phyloP scores from a whole-genome alignment of 2,329 filamentous ascomycete species.

The Microdochium trichocladiopsis region DNA sequence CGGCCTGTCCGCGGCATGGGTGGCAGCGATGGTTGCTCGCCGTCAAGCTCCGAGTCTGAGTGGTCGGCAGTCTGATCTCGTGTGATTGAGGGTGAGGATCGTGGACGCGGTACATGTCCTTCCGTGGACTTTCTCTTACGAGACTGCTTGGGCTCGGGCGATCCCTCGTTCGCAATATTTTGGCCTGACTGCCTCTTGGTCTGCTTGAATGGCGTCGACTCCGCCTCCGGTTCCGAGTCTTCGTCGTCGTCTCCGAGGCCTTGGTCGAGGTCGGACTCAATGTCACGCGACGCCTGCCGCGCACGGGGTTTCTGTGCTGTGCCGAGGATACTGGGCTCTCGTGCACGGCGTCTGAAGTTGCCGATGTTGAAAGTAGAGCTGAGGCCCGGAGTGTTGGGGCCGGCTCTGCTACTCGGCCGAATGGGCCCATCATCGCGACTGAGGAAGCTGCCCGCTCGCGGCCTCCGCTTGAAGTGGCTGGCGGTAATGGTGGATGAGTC shows the following conservation, averaged over 20 bases:
- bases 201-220: constrained; percentile 58
- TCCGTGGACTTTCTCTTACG: constrained; percentile 52
- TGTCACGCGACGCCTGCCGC: constrained; percentile 19
- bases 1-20: constrained; percentile 8
- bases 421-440: constrained; percentile 22
- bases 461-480: constrained; percentile 21
- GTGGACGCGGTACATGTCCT: constrained; percentile 24
- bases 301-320: constrained; percentile 36
- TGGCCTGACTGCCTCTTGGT: constrained; percentile 24
- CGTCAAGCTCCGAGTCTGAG: constrained; percentile 11
- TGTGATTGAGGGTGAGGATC: constrained; percentile 25
- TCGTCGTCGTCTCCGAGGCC: constrained; percentile 33
- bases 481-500: constrained; percentile 21
- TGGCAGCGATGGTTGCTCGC: constrained; percentile 14
- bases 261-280: constrained; percentile 28
- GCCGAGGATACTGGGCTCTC: constrained; percentile 56
- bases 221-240: constrained; percentile 56
- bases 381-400: constrained; percentile 20
- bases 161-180: constrained; percentile 17
- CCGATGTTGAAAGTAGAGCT: constrained; percentile 43
- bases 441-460: constrained; percentile 23
- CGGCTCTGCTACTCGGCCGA: constrained; percentile 22
- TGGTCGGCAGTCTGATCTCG: constrained; percentile 13
- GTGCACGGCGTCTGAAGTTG: constrained; percentile 46
- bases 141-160: constrained; percentile 23